Evolutionary conservation across 768 basidiomycete genomes (phyloP).

Genomic region (Lanmaoa rubissima): DNA sequence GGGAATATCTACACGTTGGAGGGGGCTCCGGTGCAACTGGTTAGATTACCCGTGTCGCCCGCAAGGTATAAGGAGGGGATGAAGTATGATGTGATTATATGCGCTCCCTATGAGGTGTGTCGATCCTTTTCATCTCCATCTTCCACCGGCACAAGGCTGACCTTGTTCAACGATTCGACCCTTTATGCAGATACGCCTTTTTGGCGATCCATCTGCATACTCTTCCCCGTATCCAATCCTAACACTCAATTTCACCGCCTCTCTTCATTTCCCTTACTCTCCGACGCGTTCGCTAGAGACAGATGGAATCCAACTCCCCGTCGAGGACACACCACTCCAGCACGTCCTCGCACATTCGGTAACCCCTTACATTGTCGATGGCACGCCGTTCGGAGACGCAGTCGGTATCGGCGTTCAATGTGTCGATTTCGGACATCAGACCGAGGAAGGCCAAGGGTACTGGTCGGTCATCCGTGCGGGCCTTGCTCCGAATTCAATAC

Average conservation of each 20-base stretch:
- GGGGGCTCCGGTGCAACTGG: constrained; percentile 45
- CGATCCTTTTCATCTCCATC: neutral
- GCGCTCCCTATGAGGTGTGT: constrained; percentile 79
- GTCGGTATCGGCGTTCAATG: constrained; percentile 64
- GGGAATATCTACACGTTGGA: constrained; percentile 84
- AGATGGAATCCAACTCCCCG: neutral
- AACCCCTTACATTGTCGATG: constrained; percentile 67
- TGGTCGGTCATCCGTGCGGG: constrained; percentile 46
- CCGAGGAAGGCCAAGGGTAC: constrained; percentile 36
- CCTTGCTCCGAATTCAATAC: neutral
- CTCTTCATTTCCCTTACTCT: constrained; percentile 33
- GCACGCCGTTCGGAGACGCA: constrained; percentile 70
- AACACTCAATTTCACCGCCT: constrained; percentile 49
- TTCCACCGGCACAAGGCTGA: neutral
- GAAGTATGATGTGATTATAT: constrained; percentile 67
- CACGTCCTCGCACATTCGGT: constrained; percentile 54
- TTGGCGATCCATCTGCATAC: constrained; percentile 63
- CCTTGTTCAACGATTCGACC: neutral
- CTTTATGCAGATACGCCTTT: constrained; percentile 65
- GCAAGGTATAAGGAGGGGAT: constrained; percentile 38
- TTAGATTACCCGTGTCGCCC: constrained; percentile 49
- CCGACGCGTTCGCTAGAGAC: neutral
- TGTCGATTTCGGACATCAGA: constrained; percentile 18
- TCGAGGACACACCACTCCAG: constrained; percentile 26
- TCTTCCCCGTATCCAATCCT: constrained; percentile 51